Conservation (phyloP, 73 alveolate species). For the Uronychia binucleata region DNA sequence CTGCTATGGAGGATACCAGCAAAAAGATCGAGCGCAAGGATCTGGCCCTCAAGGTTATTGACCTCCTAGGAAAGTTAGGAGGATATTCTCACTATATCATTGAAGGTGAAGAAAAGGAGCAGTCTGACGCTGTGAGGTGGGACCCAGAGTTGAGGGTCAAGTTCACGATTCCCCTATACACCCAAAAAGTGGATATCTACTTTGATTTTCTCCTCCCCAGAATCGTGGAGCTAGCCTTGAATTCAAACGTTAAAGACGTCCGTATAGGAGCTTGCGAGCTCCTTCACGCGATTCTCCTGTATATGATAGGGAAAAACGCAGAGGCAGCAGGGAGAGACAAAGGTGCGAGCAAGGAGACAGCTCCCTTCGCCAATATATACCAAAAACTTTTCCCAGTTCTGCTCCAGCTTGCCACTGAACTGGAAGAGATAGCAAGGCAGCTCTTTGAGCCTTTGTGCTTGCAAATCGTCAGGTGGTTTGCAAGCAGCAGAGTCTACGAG, state of each 20-base stretch:
- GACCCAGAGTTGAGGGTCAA: constrained; percentile 83
- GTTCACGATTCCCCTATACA: constrained; percentile 84
- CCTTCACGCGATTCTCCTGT: constrained; percentile 88
- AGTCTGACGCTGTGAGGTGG: constrained; percentile 73
- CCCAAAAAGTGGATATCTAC: constrained; percentile 78
- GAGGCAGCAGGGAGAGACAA: constrained; percentile 69
- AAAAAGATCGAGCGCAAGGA: constrained; percentile 38
- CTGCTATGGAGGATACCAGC: not conserved
- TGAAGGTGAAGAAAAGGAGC: constrained; percentile 64
- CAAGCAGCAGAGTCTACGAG: constrained; percentile 85
- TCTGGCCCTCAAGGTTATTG: constrained; percentile 66
- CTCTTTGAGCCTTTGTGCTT: constrained; percentile 80
- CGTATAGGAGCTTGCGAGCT: constrained; percentile 93
- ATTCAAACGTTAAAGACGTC: constrained; percentile 85
- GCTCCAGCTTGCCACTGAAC: constrained; percentile 16
- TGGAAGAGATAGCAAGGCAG: constrained; percentile 74
- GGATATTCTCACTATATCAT: constrained; percentile 85
- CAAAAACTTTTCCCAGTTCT: constrained; percentile 50
- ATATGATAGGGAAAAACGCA: constrained; percentile 92
- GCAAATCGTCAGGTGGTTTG: constrained; percentile 97
- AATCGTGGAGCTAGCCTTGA: constrained; percentile 84
- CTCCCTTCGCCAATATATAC: constrained; percentile 81
- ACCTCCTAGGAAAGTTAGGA: constrained; percentile 90
- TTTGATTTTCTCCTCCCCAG: constrained; percentile 84
- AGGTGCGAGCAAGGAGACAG: constrained; percentile 62